These are phyloP conservation scores for Leccinum pseudoinsigne DNA, from an alignment of 1,284 basidiomycete genomes.

Conservation along the genomic window DNA sequence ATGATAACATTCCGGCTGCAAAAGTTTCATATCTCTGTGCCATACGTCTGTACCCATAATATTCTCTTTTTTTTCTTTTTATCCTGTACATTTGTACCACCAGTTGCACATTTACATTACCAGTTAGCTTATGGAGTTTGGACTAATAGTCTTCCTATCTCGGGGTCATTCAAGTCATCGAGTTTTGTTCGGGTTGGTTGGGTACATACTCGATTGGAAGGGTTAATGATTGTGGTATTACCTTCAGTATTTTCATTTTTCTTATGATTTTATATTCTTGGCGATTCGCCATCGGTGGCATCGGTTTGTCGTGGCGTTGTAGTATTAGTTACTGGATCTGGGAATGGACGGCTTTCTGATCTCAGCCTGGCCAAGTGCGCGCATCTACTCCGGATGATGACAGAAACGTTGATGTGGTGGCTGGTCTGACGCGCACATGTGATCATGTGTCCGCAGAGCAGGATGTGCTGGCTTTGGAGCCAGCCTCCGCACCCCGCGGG, in stretches of 20 bases:
- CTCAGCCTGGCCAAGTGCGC: not conserved
- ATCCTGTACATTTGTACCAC: slow-evolving; percentile 35
- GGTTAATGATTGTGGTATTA: slow-evolving; percentile 34
- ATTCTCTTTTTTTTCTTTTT: slow-evolving; percentile 15
- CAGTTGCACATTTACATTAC: slow-evolving; percentile 38
- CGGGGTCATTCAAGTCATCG: slow-evolving; percentile 22
- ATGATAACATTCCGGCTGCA: slow-evolving; percentile 18
- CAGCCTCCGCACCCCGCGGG: slow-evolving; percentile 11
- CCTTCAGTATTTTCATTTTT: slow-evolving; percentile 19
- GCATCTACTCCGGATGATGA: not conserved
- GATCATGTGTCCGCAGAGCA: not conserved
- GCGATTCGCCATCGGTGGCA: slow-evolving; percentile 29
- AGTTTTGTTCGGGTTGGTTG: slow-evolving; percentile 30
- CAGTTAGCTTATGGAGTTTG: slow-evolving; percentile 33
- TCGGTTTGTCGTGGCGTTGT: slow-evolving; percentile 28
- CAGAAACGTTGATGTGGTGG: not conserved
- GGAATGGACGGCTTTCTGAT: slow-evolving; percentile 7
- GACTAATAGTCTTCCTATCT: slow-evolving; percentile 32
- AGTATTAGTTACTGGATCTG: slow-evolving; percentile 26
- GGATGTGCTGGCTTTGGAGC: slow-evolving; percentile 2
- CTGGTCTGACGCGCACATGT: not conserved
- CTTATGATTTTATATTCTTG: slow-evolving; percentile 36
- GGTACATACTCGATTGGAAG: slow-evolving; percentile 30
- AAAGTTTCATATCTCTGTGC: slow-evolving; percentile 30
- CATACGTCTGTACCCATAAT: slow-evolving; percentile 38